These are phyloP conservation scores for Cochlearia excelsa DNA, from an alignment of 345 rosid genomes.

Conservation along the genomic window DNA sequence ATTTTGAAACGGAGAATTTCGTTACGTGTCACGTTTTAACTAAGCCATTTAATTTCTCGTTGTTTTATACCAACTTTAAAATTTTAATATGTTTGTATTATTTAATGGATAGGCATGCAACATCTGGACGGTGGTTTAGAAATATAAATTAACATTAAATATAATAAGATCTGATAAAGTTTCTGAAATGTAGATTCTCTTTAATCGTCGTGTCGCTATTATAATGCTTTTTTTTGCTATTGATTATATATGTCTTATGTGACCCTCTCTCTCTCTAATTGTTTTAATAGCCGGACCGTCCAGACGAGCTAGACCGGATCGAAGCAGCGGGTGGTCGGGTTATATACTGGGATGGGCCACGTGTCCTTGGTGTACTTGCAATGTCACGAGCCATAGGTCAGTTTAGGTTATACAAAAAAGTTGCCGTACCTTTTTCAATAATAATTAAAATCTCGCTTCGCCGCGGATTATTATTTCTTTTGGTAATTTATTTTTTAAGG, in stretches of 20 bases:
- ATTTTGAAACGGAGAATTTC: constrained; percentile 9
- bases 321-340: constrained; percentile 83
- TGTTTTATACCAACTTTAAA: constrained; percentile 2
- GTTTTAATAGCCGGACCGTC: constrained; percentile 75
- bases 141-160: constrained; percentile 18
- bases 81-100: not conserved
- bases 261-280: not conserved
- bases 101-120: constrained; percentile 28
- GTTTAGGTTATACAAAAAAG: constrained; percentile 25
- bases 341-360: constrained; percentile 82
- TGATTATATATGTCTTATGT: too few species aligned
- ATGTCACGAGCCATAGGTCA: constrained; percentile 95
- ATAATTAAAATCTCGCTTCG: constrained; percentile 6
- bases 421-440: constrained; percentile 6
- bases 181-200: constrained; percentile 23
- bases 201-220: constrained; percentile 29
- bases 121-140: constrained; percentile 31
- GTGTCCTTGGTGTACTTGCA: constrained; percentile 86
- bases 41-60: constrained; percentile 15
- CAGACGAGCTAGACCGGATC: constrained; percentile 81
- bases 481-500: constrained; percentile 36
- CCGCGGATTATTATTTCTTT: constrained; percentile 1
- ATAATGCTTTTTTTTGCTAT: constrained; percentile 7
- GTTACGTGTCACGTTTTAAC: constrained; percentile 27
- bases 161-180: constrained; percentile 28